A percentile compares a stretch with the other conserved stretches of the same genome.
Evolutionary conservation across 768 basidiomycete genomes (phyloP).

Genomic region (Pholiota conissans): DNA sequence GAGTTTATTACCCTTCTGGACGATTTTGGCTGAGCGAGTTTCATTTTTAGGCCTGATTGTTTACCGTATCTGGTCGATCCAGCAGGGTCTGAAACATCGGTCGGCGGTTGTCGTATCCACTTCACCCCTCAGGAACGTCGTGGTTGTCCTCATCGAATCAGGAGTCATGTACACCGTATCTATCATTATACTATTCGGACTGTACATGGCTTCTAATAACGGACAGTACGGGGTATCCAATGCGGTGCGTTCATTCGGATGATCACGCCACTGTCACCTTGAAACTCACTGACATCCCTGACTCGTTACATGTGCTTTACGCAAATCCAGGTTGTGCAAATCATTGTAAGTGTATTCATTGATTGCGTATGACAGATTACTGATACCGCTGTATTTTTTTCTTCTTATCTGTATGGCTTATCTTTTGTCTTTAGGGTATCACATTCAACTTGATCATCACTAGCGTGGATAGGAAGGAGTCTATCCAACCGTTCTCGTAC

Average conservation of each 20-base stretch:
- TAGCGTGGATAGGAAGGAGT: slow-evolving; percentile 26
- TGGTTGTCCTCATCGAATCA: slow-evolving; percentile 37
- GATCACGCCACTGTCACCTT: not conserved
- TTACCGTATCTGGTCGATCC: slow-evolving; percentile 34
- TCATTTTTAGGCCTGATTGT: slow-evolving; percentile 34
- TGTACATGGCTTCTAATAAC: slow-evolving; percentile 36
- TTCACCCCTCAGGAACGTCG: slow-evolving; percentile 26
- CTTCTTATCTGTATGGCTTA: too few relatives aligned
- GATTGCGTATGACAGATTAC: not conserved
- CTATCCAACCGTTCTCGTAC: not conserved
- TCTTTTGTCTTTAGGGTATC: slow-evolving; percentile 21
- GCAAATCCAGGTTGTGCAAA: slow-evolving; percentile 39
- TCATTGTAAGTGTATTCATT: slow-evolving; percentile 30
- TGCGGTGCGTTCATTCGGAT: slow-evolving; percentile 26
- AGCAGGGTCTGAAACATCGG: slow-evolving; percentile 25
- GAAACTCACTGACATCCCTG: not conserved
- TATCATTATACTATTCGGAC: slow-evolving; percentile 32
- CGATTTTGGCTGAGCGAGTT: not conserved
- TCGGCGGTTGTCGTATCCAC: slow-evolving; percentile 10
- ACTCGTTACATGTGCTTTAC: not conserved
- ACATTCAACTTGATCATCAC: slow-evolving; percentile 27
- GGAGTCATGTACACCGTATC: slow-evolving; percentile 38
- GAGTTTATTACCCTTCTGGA: not conserved
- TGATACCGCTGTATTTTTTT: not conserved
- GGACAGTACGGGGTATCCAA: slow-evolving; percentile 38